Evolutionary conservation across 805 yeast species (phyloP).

Genomic region (Sugiyamaella americana): DNA sequence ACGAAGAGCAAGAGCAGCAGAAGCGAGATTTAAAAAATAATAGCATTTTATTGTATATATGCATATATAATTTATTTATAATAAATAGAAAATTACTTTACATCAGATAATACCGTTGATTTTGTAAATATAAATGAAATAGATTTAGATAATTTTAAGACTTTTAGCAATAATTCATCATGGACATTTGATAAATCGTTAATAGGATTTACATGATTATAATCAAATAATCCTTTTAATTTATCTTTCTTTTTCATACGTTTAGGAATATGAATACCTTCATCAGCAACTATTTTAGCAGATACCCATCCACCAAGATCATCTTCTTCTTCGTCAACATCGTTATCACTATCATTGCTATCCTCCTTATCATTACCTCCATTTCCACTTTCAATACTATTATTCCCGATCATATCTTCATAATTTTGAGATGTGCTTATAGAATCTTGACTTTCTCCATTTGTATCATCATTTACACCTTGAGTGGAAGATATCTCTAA

Average conservation of each 20-base stretch:
- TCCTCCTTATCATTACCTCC: slow-evolving; percentile 18
- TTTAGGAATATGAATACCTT: slow-evolving; percentile 19
- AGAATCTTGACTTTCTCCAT: slow-evolving; percentile 39
- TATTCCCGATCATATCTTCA: neutral
- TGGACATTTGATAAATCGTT: neutral
- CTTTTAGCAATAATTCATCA: slow-evolving; percentile 15
- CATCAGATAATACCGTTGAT: slow-evolving; percentile 24
- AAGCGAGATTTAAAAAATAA: slow-evolving; percentile 57
- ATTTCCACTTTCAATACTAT: too few relatives aligned
- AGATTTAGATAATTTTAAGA: slow-evolving; percentile 23
- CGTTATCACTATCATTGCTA: slow-evolving; percentile 25
- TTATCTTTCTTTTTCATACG: slow-evolving; percentile 39
- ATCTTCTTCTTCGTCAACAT: slow-evolving; percentile 13
- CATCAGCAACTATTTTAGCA: slow-evolving; percentile 44
- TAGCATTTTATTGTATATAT: neutral
- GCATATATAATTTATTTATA: neutral
- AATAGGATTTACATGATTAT: slow-evolving; percentile 55
- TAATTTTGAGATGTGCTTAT: neutral
- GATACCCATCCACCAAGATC: slow-evolving; percentile 43
- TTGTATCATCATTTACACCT: too few relatives aligned
- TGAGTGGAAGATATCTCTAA: too few relatives aligned
- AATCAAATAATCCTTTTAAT: slow-evolving; percentile 54
- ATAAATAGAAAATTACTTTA: neutral
- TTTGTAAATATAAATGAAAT: slow-evolving; percentile 40
- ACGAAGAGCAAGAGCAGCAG: slow-evolving; percentile 94